These are phyloP conservation scores for Aspergillus melleus DNA, from an alignment of 2,329 filamentous ascomycete species.

Conservation along the genomic window DNA sequence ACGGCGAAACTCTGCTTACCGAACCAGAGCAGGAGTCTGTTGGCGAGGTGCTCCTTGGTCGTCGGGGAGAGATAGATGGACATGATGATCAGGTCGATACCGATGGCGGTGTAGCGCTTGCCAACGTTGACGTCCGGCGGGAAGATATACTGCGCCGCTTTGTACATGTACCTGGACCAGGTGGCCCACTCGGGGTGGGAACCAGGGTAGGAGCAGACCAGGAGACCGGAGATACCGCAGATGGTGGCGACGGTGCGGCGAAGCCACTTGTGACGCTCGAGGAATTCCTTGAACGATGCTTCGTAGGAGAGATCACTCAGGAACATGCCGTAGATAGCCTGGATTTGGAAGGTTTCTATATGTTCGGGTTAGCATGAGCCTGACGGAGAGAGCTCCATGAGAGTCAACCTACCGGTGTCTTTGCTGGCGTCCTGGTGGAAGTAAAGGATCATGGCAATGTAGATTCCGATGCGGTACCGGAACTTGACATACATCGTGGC, in stretches of 20 bases:
- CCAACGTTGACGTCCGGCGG: constrained; percentile 45
- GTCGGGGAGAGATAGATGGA: constrained; percentile 53
- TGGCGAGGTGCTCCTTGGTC: constrained; percentile 51
- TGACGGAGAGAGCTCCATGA: neutral
- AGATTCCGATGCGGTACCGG: constrained; percentile 48
- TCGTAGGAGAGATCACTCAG: constrained; percentile 54
- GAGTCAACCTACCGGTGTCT: constrained; percentile 44
- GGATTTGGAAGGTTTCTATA: constrained; percentile 55
- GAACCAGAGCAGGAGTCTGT: constrained; percentile 53
- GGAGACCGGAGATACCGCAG: constrained; percentile 47
- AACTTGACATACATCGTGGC: constrained; percentile 49
- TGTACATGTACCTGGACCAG: constrained; percentile 50
- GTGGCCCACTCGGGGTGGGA: constrained; percentile 51
- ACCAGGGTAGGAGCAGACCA: constrained; percentile 52
- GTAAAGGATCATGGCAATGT: constrained; percentile 49
- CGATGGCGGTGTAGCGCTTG: constrained; percentile 50
- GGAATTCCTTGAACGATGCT: constrained; percentile 46
- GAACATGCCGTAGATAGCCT: constrained; percentile 54
- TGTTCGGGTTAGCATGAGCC: neutral
- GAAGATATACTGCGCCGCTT: constrained; percentile 47
- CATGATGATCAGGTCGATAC: constrained; percentile 51
- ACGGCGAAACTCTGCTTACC: constrained; percentile 58
- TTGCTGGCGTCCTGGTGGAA: constrained; percentile 50
- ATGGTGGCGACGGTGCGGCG: constrained; percentile 40
- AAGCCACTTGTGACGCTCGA: constrained; percentile 42